Base-by-base conservation (phyloP, 169 alveolate species). In the Plasmodium malariae region DNA sequence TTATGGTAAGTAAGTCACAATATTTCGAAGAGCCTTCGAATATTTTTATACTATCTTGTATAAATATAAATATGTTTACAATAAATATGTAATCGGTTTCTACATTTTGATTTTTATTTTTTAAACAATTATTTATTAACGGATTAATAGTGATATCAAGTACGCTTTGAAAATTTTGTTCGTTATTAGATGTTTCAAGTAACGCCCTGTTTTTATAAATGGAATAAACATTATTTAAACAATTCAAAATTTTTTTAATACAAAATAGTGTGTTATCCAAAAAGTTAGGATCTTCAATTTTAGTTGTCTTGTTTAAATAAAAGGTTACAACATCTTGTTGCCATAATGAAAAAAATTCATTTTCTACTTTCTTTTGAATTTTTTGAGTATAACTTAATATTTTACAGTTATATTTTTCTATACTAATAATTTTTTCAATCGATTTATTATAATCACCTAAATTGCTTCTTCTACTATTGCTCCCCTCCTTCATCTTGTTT, bases 141-240 rank as follows among this genome's bases (percentile, higher is more conserved):
- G 91, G 91, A 57, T 83, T 83, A 21, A 83, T 69, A 1, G 91
- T 83, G 1, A 83, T 83, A 59, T 83, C 91, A 37, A 83, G 91
- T n/a, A 83, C 85, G 49, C 55, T 83, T 68, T 83, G 91, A 24
- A 83, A 83, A 83, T 65, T 68, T 36, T 67, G 83, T 30, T 83
- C 91, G 17, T 69, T 83, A 51, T 17, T 32, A 26, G 21, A 5
- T 21, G 48, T 51, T 9, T 49, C 73, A 45, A 36, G 68, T 54
- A 67, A 43, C 19, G 73, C 9, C 17, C 72, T 67, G 24, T 43
- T 83, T 60, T 59, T 83, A 59, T 83, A 83, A 40, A 83, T 68
- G 12, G 69, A 24, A 48, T 83, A 67, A 24, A 83, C 63, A 68
- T 83, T 19, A 55, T 83, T 83, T 65, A 83, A 45, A 12, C 86